Percentiles rank a stretch among this genome's conserved stretches.
These are phyloP conservation scores for Diaporthe batatas DNA, from an alignment of 2,329 filamentous ascomycete genomes.

Conservation along the genomic window DNA sequence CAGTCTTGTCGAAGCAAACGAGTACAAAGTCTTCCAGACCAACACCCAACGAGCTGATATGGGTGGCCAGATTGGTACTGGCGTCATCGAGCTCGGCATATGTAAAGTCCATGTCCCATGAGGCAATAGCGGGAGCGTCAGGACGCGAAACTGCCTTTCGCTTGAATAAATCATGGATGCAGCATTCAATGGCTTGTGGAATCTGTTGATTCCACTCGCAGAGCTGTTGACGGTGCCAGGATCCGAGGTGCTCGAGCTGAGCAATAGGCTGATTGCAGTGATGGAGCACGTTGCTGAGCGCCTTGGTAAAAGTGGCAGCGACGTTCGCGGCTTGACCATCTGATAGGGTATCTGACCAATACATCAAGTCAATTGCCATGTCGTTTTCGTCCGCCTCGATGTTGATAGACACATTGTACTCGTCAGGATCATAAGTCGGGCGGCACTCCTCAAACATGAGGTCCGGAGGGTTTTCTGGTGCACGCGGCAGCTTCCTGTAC, in stretches of 20 bases:
- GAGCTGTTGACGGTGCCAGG: not conserved
- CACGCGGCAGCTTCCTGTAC: conserved; percentile 2
- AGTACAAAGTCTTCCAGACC: conserved; percentile 39
- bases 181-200: conserved; percentile 1
- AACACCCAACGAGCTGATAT: conserved; percentile 39
- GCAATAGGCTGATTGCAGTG: not conserved
- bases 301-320: conserved; percentile 6
- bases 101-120: conserved; percentile 41
- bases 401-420: conserved; percentile 29
- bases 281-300: conserved; percentile 17
- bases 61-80: conserved; percentile 27
- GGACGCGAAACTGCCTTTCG: not conserved
- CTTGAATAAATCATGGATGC: conserved; percentile 2
- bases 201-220: not conserved
- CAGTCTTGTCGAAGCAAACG: conserved; percentile 44
- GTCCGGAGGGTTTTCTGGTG: conserved; percentile 2
- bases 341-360: not conserved
- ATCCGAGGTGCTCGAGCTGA: not conserved
- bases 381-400: conserved; percentile 11
- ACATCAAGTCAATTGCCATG: conserved; percentile 19
- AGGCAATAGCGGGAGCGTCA: conserved; percentile 10
- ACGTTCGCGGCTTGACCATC: not conserved
- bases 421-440: conserved; percentile 12
- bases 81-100: conserved; percentile 36
- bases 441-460: conserved; percentile 3